phyloP scores from a whole-genome alignment of 2,329 filamentous ascomycete species.

The Alternaria gaisen region DNA sequence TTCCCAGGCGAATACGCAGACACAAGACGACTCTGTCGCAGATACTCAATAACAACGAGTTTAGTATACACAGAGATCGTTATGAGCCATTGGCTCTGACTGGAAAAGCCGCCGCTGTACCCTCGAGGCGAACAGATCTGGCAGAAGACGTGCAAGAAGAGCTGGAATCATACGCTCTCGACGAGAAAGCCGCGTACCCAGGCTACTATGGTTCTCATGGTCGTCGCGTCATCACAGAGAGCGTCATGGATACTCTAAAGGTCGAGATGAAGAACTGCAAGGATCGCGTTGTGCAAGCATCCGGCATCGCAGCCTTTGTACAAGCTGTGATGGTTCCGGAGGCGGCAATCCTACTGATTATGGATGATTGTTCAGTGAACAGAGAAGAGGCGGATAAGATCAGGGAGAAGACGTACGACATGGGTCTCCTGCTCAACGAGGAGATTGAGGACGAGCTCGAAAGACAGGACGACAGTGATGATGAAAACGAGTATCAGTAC shows the following conservation, averaged over 20 bases:
- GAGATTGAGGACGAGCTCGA: slow-evolving; percentile 64
- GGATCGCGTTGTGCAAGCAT: slow-evolving; percentile 44
- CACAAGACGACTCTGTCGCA: slow-evolving; percentile 65
- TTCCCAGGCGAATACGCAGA: slow-evolving; percentile 66
- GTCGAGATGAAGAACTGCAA: slow-evolving; percentile 35
- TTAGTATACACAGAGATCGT: slow-evolving; percentile 24
- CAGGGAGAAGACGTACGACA: slow-evolving; percentile 70
- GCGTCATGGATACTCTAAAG: slow-evolving; percentile 37
- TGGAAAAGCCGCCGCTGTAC: slow-evolving; percentile 37
- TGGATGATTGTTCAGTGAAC: slow-evolving; percentile 63
- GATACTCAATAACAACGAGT: slow-evolving; percentile 64
- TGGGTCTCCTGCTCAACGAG: slow-evolving; percentile 74
- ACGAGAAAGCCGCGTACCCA: slow-evolving; percentile 29
- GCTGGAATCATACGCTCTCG: slow-evolving; percentile 27
- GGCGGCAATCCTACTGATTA: slow-evolving; percentile 63
- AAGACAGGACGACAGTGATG: slow-evolving; percentile 24
- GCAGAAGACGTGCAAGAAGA: slow-evolving; percentile 50
- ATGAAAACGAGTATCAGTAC: slow-evolving; percentile 25
- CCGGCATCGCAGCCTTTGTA: slow-evolving; percentile 47
- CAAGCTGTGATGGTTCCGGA: slow-evolving; percentile 75
- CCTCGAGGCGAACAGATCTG: slow-evolving; percentile 54
- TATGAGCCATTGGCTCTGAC: slow-evolving; percentile 36
- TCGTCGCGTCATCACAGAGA: slow-evolving; percentile 71
- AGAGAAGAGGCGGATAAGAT: slow-evolving; percentile 61
- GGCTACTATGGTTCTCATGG: slow-evolving; percentile 88